A percentile compares a stretch with the other conserved stretches of the same genome.
phyloP scores from a whole-genome alignment of 306 rosid species.

The Glycine latifolia region DNA sequence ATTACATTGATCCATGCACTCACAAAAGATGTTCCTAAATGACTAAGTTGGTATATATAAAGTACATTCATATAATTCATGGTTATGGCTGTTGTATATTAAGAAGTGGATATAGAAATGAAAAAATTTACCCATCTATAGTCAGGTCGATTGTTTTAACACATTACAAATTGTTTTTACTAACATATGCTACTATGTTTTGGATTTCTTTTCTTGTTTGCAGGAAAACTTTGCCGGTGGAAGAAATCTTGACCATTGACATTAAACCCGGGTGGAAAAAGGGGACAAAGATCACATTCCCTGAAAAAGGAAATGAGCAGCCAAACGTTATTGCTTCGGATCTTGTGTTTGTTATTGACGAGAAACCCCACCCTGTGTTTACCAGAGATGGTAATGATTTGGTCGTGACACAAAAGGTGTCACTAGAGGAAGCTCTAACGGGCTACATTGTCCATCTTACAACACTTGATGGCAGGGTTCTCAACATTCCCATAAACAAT shows the following conservation, averaged over 20 bases:
- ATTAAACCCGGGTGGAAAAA: conserved; percentile 48
- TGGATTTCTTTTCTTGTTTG: background rate
- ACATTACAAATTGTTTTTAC: too few species aligned
- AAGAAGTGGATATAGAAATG: too few species aligned
- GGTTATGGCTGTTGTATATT: too few species aligned
- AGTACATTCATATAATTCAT: background rate
- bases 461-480: conserved; percentile 46
- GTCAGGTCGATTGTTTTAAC: too few species aligned
- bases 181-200: too few species aligned
- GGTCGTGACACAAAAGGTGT: conserved; percentile 42
- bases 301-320: conserved; percentile 49
- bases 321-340: conserved; percentile 46
- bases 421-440: conserved; percentile 46
- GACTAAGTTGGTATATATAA: background rate
- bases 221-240: conserved; percentile 48
- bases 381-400: conserved; percentile 49
- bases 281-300: conserved; percentile 46
- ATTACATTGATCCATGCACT: background rate
- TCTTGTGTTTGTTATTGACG: conserved; percentile 45
- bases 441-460: conserved; percentile 43
- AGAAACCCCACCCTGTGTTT: conserved; percentile 40
- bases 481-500: conserved; percentile 40
- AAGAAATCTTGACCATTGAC: conserved; percentile 47
- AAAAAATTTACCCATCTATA: too few species aligned
- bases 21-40: background rate